Evolutionary conservation across 352 stramenopile species (phyloP), one percentile per base, ranked within the genome.

Genomic region (Pythium pectinolyticum): DNA sequence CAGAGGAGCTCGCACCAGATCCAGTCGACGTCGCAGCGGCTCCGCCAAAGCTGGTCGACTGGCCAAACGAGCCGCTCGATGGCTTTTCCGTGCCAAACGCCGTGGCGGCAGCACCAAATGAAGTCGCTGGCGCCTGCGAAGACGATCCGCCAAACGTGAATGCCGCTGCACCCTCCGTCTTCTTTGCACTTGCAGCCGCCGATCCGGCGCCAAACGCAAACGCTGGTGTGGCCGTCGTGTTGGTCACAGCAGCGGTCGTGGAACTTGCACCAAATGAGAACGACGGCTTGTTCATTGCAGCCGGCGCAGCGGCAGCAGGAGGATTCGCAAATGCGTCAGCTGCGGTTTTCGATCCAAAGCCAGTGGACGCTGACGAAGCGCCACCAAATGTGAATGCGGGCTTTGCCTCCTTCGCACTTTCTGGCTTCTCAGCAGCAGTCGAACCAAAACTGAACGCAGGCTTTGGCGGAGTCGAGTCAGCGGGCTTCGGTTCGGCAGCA

Each of bases 341-440:
- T 25, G 11, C 19, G 35, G 45, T 12, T 8, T 51, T 51, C 10
- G 45, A 51, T 3, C 24, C 28, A n/a, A 53, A 28, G 31, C 66
- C 14, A 39, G 40, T 31, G 31, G 39, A 31, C 12, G 57, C 57
- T 27, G 72, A 60, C 55, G 66, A 25, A 47, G 68, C 48, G 14
- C 54, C 30, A 46, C 75, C 77, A 24, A 88, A 86, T 1, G 78
- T 66, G 54, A 84, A 84, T 3, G 63, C 63, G 47, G 74, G 66
- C 52, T 65, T 76, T 15, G 63, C 43, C 14, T 57, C 14, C n/a
- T 43, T 34, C 7, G 20, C 11, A 15, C n/a, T 24, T 46, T 30
- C 34, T n/a, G 20, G 2, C 30, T 28, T 37, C 2, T 61, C 53
- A 27, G 53, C 20, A 40, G 11, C 32, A 8, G 28, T 12, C 17